Conservation (phyloP, 805 yeast species). For the Saccharomycopsis capsularis region DNA sequence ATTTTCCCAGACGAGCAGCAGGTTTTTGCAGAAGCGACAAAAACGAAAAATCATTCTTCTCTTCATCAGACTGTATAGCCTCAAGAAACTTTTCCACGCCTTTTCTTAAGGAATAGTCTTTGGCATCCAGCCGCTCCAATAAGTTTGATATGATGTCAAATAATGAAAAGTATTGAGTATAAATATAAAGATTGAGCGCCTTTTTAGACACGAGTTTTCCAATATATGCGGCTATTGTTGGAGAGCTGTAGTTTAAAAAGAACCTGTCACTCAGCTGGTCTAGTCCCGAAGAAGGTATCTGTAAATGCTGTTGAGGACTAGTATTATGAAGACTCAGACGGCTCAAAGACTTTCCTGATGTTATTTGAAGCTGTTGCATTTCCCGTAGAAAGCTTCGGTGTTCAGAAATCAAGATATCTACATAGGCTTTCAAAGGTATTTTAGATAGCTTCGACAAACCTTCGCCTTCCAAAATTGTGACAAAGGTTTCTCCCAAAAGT, state of each 20-base stretch:
- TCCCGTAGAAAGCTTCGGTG: conserved; percentile 30
- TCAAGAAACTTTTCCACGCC: conserved; percentile 35
- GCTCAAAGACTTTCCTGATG: background rate
- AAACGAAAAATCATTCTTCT: conserved; percentile 43
- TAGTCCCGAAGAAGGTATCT: background rate
- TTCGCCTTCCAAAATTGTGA: conserved; percentile 32
- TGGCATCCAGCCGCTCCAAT: conserved; percentile 27
- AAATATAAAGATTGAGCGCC: conserved; percentile 27
- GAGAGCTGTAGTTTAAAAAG: background rate
- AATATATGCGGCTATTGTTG: conserved; percentile 9
- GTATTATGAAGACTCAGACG: background rate
- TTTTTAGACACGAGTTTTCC: conserved; percentile 23
- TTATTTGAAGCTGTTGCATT: conserved; percentile 21
- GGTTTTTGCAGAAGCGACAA: conserved; percentile 21
- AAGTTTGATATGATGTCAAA: conserved; percentile 31
- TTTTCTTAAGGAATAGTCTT: background rate
- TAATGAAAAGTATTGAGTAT: conserved; percentile 31
- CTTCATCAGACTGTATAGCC: conserved; percentile 34
- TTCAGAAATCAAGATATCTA: conserved; percentile 23
- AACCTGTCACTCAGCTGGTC: background rate
- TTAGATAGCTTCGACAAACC: conserved; percentile 32
- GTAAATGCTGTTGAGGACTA: background rate
- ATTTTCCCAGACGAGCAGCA: conserved; percentile 14
- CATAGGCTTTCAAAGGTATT: conserved; percentile 28
- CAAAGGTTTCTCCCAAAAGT: conserved; percentile 37